Conservation (phyloP, 2,329 filamentous ascomycete genomes). For the Metarhizium anisopliae region DNA sequence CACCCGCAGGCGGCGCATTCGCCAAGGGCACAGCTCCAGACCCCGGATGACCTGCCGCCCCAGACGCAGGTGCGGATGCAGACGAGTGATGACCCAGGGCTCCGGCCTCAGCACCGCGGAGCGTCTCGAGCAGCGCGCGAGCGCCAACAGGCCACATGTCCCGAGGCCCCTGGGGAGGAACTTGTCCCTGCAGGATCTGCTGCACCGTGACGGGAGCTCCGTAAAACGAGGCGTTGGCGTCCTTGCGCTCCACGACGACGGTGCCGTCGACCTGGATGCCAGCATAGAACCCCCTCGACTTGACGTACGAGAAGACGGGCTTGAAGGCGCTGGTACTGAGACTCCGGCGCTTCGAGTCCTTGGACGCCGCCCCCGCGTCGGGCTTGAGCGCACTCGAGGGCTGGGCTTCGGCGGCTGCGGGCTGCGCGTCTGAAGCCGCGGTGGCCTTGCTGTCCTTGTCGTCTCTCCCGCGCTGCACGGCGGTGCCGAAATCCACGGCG, state of each 20-base stretch:
- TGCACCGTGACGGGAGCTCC: slow-evolving; percentile 44
- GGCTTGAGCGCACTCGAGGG: slow-evolving; percentile 17
- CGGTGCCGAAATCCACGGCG: slow-evolving; percentile 50
- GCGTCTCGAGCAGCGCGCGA: slow-evolving; percentile 19
- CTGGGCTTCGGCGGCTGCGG: not conserved
- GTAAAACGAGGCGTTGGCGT: slow-evolving; percentile 84
- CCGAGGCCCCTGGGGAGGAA: slow-evolving; percentile 15
- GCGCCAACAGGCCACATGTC: slow-evolving; percentile 25
- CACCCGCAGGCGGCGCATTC: not conserved
- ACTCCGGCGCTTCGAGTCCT: slow-evolving; percentile 17
- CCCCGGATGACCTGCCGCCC: not conserved
- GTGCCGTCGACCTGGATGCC: slow-evolving; percentile 83
- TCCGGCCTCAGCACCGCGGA: slow-evolving; percentile 24
- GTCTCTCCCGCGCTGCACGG: slow-evolving; percentile 13
- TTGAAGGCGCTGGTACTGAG: slow-evolving; percentile 19
- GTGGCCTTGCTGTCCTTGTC: not conserved
- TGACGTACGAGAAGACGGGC: slow-evolving; percentile 63
- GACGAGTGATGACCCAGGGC: slow-evolving; percentile 3
- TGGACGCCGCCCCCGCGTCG: slow-evolving; percentile 6
- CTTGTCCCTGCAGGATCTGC: slow-evolving; percentile 37
- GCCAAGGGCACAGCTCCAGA: not conserved
- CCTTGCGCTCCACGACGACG: slow-evolving; percentile 74
- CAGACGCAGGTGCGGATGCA: not conserved
- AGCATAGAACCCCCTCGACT: slow-evolving; percentile 80
- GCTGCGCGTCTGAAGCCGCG: not conserved